Percentiles rank a stretch among this genome's conserved stretches.
These are phyloP conservation scores for Botrytis byssoidea DNA, from an alignment of 2,329 filamentous ascomycete species.

Conservation along the genomic window DNA sequence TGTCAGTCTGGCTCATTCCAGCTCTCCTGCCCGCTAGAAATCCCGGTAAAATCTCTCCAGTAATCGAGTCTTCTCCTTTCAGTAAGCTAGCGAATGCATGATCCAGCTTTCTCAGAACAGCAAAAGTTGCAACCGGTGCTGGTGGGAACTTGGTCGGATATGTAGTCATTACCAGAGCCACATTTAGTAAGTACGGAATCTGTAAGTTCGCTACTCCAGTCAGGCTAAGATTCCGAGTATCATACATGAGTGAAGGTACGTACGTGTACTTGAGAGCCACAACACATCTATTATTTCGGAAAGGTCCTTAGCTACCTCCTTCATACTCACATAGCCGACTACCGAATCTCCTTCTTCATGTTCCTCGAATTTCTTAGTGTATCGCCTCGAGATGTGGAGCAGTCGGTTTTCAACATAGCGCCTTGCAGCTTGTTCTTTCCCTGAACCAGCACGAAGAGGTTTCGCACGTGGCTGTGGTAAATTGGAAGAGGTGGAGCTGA, in stretches of 20 bases:
- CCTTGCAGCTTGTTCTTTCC: slow-evolving; percentile 59
- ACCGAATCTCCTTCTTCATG: slow-evolving; percentile 48
- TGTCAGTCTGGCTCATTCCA: slow-evolving; percentile 76
- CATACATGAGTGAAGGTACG: slow-evolving; percentile 40
- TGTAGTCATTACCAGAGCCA: slow-evolving; percentile 70
- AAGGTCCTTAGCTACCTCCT: slow-evolving; percentile 64
- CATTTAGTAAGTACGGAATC: slow-evolving; percentile 76
- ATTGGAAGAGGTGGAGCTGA: slow-evolving; percentile 37
- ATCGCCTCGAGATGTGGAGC: slow-evolving; percentile 55
- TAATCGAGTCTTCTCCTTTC: slow-evolving; percentile 63
- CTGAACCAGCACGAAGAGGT: slow-evolving; percentile 54
- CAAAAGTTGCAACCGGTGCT: slow-evolving; percentile 65
- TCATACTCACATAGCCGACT: slow-evolving; percentile 64
- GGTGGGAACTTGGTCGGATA: slow-evolving; percentile 73
- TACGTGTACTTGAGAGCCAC: slow-evolving; percentile 86
- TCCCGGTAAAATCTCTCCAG: slow-evolving; percentile 65
- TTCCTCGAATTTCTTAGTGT: slow-evolving; percentile 57
- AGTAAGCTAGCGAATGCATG: slow-evolving; percentile 78
- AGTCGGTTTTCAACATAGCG: slow-evolving; percentile 56
- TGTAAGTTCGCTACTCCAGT: slow-evolving; percentile 66
- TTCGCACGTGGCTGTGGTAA: slow-evolving; percentile 57
- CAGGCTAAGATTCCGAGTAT: background rate
- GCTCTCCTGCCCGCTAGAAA: slow-evolving; percentile 58
- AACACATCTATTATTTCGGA: slow-evolving; percentile 74
- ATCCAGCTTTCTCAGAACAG: slow-evolving; percentile 74